Base-by-base conservation (phyloP, 2,329 filamentous ascomycete genomes). In the Neofusicoccum cordaticola region DNA sequence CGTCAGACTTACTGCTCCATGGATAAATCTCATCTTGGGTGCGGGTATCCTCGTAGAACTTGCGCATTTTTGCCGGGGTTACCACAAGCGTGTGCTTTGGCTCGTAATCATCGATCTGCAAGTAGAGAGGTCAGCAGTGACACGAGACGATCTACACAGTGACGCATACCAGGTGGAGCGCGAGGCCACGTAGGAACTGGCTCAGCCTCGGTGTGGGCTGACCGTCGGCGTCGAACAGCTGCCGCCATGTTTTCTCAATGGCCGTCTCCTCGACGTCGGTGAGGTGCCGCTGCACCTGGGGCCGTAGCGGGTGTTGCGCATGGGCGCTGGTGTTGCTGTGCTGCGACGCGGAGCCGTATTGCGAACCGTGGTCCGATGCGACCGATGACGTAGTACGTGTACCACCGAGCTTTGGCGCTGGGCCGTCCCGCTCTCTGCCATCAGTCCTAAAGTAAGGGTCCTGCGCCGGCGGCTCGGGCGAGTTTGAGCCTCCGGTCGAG, bases 201-300 rank as follows among this genome's bases (percentile, higher is more conserved):
- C 85, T 85, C 15, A 94, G 82, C 60, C 91, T 83, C 53, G 82
- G 76, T 0, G 91, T 93, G 0, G 90, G 86, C 64, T 84, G 83
- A 0, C 88, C 90, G 34, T 87, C 82, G 2, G 82, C 79, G 52
- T 90, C 87, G 72, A 96, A 96, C 2, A 96, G 75, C 9, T 82
- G 82, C 5, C 91, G 90, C 92, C 92, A 96, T 72, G 88, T 88
- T 72, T 85, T 86, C 73, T 93, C 90, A 47, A 77, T 76, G 13
- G 76, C 74, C n/a, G 74, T 76, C 41, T 73, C 75, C 44, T 76
- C 74, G 11, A 61, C 61, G 35, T 77, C 76, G 31, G 73, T 73
- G 15, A 71, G 68, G 68, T 62, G 76, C 74, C 57, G 74, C 72
- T 41, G 11, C 19, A 44, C 42, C 13, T 22, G 42, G 19, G 63